Percentiles rank a stretch among this genome's conserved stretches.
These are phyloP conservation scores for Astragalus membranaceus DNA, from an alignment of 306 rosid species.

Conservation along the genomic window DNA sequence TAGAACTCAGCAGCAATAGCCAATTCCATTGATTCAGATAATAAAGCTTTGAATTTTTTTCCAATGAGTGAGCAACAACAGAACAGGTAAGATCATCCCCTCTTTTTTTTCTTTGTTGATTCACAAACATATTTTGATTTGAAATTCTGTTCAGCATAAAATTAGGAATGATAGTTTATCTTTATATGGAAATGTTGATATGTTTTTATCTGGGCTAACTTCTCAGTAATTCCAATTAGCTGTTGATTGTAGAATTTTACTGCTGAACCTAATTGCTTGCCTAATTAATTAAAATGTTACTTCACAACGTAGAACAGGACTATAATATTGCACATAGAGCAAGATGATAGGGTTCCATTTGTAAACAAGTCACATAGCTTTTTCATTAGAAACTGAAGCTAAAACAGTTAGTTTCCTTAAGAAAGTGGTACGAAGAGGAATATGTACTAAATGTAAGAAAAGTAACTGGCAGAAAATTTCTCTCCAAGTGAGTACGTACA, in stretches of 20 bases:
- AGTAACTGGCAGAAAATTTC: too few species aligned
- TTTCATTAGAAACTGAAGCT: background rate
- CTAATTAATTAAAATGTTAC: background rate
- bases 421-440: too few species aligned
- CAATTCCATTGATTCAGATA: background rate
- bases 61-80: conserved; percentile 21
- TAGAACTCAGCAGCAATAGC: background rate
- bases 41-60: background rate
- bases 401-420: background rate
- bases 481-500: too few species aligned
- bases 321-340: background rate
- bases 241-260: background rate
- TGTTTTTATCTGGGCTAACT: too few species aligned
- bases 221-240: background rate
- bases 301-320: background rate
- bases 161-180: background rate
- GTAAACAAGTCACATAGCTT: background rate
- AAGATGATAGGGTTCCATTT: background rate
- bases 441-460: too few species aligned
- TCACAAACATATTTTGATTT: background rate
- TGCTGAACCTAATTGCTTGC: background rate
- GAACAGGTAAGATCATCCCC: conserved; percentile 23
- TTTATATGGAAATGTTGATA: too few species aligned
- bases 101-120: background rate
- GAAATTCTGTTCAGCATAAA: background rate